A percentile compares a stretch with the other conserved stretches of the same genome.
These are phyloP conservation scores for Buddleja alternifolia DNA, from an alignment of 257 asterid genomes.

Conservation along the genomic window DNA sequence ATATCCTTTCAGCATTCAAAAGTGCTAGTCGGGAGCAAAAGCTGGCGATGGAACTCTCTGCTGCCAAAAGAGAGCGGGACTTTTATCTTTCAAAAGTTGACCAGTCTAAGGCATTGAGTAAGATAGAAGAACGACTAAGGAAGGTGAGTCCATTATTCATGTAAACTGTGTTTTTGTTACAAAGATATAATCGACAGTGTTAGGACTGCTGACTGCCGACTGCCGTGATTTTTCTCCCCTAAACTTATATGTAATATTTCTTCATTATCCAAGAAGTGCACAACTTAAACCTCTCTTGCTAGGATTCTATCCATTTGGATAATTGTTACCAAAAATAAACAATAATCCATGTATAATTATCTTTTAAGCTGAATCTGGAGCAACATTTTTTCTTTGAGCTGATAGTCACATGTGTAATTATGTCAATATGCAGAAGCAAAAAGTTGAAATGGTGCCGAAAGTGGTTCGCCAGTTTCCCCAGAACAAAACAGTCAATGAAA, in stretches of 20 bases:
- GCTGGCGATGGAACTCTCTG: conserved; percentile 72
- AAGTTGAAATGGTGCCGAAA: conserved; percentile 60
- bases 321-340: no score
- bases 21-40: conserved; percentile 80
- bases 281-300: neutral
- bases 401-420: neutral
- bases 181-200: no score
- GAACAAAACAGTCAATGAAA: conserved; percentile 52
- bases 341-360: neutral
- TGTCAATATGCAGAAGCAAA: conserved; percentile 65
- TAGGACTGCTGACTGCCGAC: no score
- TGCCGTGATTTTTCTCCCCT: neutral
- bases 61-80: conserved; percentile 84
- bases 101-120: conserved; percentile 63
- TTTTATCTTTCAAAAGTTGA: conserved; percentile 79
- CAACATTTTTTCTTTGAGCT: neutral
- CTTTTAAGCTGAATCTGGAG: neutral
- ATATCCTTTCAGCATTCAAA: conserved; percentile 60
- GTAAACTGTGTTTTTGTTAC: neutral
- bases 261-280: neutral
- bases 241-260: neutral
- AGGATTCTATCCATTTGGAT: neutral
- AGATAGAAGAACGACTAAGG: conserved; percentile 72
- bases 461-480: conserved; percentile 66
- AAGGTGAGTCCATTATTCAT: conserved; percentile 51